These are phyloP conservation scores for Flaveria sonorensis DNA, from an alignment of 129 eudicot species.

Conservation along the genomic window DNA sequence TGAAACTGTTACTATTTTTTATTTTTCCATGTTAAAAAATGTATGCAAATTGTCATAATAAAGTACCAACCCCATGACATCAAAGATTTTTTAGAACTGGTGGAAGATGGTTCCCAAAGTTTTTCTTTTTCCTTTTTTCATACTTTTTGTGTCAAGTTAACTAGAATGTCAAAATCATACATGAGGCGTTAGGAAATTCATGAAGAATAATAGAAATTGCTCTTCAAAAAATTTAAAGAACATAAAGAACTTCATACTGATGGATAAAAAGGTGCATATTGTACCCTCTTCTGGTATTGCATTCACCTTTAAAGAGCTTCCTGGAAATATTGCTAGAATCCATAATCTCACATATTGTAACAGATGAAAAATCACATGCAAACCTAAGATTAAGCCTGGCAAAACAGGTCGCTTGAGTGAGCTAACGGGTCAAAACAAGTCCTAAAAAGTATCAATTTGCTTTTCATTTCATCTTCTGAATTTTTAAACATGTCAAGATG, in stretches of 20 bases:
- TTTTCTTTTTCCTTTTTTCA: neutral
- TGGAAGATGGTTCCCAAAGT: conserved; percentile 25
- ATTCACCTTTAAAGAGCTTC: conserved; percentile 26
- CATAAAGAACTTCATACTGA: conserved; percentile 38
- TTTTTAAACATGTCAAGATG: too few species aligned
- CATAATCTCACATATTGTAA: too few species aligned
- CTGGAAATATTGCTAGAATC: too few species aligned
- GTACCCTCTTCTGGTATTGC: conserved; percentile 24
- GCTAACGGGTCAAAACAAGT: too few species aligned
- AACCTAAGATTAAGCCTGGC: too few species aligned
- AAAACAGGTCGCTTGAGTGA: too few species aligned
- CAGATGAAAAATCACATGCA: too few species aligned
- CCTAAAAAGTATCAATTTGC: too few species aligned
- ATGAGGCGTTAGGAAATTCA: too few species aligned
- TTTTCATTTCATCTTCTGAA: too few species aligned
- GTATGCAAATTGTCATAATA: neutral
- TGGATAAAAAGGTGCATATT: conserved; percentile 32
- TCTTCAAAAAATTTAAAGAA: conserved; percentile 24
- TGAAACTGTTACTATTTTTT: neutral
- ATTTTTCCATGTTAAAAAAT: neutral
- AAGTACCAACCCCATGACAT: neutral
- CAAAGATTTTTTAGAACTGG: neutral
- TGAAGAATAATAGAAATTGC: conserved; percentile 1
- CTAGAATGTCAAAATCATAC: too few species aligned
- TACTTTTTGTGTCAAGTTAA: conserved; percentile 3